A percentile compares a stretch with the other conserved stretches of the same genome.
Conservation (phyloP, 169 alveolate species). For the Perkinsus chesapeaki region DNA sequence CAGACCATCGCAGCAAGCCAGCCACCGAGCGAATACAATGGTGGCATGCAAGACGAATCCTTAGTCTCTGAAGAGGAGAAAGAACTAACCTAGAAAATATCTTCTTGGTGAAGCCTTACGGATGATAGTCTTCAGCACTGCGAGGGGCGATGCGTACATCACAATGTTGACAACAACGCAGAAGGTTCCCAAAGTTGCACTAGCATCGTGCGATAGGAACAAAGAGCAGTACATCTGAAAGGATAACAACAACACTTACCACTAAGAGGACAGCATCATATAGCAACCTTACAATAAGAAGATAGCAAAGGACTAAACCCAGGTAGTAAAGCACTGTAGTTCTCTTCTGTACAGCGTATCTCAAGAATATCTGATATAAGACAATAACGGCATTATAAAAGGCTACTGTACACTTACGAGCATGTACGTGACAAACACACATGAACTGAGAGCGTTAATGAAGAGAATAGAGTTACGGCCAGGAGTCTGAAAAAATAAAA, state of each 20-base stretch:
- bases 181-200: neutral
- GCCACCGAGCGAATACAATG: neutral
- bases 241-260: neutral
- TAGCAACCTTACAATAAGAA: neutral
- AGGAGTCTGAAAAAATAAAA: neutral
- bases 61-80: neutral
- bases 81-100: neutral
- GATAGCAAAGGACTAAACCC: neutral
- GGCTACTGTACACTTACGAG: neutral
- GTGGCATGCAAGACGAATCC: neutral
- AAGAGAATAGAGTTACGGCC: neutral
- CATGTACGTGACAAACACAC: neutral
- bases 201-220: neutral
- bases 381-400: too few species aligned
- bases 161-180: neutral
- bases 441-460: neutral
- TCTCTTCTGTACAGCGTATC: neutral
- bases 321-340: neutral
- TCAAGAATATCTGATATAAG: neutral
- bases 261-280: neutral
- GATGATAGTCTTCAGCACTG: neutral
- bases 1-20: neutral
- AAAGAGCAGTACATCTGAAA: neutral
- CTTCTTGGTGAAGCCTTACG: neutral
- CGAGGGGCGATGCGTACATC: neutral